Evolutionary conservation across 495 filamentous ascomycete genomes (phyloP).

Genomic region (Neurospora hispaniola): DNA sequence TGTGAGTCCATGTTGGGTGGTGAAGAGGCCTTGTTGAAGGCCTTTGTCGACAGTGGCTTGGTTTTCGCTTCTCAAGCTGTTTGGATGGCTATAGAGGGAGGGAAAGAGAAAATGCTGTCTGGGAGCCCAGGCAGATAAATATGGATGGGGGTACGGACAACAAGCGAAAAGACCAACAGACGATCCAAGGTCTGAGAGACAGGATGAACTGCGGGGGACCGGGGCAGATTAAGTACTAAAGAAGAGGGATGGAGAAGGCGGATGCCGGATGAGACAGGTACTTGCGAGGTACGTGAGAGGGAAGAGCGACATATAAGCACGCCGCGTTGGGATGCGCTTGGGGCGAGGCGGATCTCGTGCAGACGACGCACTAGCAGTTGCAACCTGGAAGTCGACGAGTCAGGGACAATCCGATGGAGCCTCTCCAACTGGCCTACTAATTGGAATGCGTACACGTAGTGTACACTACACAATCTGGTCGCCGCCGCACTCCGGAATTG

Average conservation of each 20-base stretch:
- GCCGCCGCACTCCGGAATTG: background rate
- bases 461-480: background rate
- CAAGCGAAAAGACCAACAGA: background rate
- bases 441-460: too few species aligned
- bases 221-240: background rate
- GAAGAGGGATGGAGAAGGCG: background rate
- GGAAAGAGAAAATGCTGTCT: background rate
- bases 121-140: background rate
- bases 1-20: background rate
- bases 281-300: background rate
- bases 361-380: background rate
- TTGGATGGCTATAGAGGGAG: background rate
- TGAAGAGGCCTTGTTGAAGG: background rate
- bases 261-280: background rate
- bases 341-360: background rate
- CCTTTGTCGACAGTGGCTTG: background rate
- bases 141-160: background rate
- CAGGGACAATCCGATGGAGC: background rate
- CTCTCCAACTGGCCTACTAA: background rate
- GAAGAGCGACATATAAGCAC: background rate
- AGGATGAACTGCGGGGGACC: background rate
- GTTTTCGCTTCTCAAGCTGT: background rate
- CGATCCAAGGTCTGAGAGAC: background rate
- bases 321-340: background rate
- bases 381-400: background rate